Conservation (phyloP, 1,284 basidiomycete genomes). For the Apiotrichum sp. region DNA sequence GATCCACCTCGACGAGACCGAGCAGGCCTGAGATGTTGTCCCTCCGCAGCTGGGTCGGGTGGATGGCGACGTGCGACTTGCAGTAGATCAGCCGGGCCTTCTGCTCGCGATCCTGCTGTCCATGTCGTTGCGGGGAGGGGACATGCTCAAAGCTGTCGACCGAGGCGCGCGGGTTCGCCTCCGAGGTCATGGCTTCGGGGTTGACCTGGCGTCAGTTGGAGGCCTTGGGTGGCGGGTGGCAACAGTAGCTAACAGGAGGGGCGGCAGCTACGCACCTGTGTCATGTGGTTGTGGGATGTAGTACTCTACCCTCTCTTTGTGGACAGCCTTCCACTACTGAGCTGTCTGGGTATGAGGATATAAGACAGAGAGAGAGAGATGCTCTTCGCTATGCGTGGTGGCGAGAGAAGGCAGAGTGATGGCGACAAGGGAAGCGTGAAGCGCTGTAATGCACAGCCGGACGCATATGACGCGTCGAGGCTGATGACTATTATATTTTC, state of each 20-base stretch:
- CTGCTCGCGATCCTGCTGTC: constrained; percentile 1
- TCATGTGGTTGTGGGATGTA: neutral
- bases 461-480: too few species aligned
- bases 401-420: too few species aligned
- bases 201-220: neutral
- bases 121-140: neutral
- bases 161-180: neutral
- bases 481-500: too few species aligned
- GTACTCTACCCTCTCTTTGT: too few species aligned
- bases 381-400: too few species aligned
- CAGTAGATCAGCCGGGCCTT: constrained; percentile 62
- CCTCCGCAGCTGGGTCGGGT: constrained; percentile 81
- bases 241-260: too few species aligned
- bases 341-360: too few species aligned
- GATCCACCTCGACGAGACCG: constrained; percentile 64
- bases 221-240: too few species aligned
- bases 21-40: constrained; percentile 94
- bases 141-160: constrained; percentile 12
- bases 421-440: too few species aligned
- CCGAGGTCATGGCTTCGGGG: neutral
- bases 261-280: neutral
- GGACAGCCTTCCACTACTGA: too few species aligned
- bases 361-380: too few species aligned
- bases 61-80: constrained; percentile 88
- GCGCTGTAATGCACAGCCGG: too few species aligned